Evolutionary conservation across 805 yeast genomes (phyloP), one percentile per base, ranked within the genome.

Genomic region (Lachancea nothofagi): DNA sequence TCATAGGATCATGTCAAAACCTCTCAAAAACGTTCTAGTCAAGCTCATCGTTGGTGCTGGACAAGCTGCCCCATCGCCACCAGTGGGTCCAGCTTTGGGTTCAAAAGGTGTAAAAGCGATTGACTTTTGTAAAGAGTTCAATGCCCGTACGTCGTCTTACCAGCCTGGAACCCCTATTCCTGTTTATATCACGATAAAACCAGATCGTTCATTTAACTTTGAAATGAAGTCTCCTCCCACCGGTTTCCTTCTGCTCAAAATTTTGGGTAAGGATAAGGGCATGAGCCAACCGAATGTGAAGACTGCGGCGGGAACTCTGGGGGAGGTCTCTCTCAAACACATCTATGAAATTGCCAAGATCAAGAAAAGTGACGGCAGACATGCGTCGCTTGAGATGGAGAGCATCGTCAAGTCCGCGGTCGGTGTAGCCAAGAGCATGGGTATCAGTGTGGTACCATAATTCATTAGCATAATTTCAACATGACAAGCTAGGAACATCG

Each of bases 41-140:
- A 93, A 90, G 64, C 75, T 90, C 45, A 80, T 90, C 36, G 97
- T 90, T 3, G 96, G 90, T 7, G 97, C 98, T 4, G 97, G 97
- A 3, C 85, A 88, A 61, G 98, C 98, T 0, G 93, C 97, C 2
- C 97, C 98, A 29, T 82, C 96, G 2, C 98, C 98, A 21, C 98
- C 98, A 5, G 97, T 93, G 21, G 98, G 98, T 49, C 98, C 98
- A 33, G 98, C 97, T 0, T 71, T 93, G 36, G 98, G 98, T 50
- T 90, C 97, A 44, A 90, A 90, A 63, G 98, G 98, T 71, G 95
- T 93, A 33, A 93, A 93, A 61, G 97, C 97, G 47, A 93, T 93
- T 56, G 98, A 93, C 64, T 93, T 93, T 57, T 90, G 97, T 68
- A 93, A 93, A 64, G 97, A 93, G 61, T 93, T 93, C 71, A 93